A percentile compares a stretch with the other conserved stretches of the same genome.
These are phyloP conservation scores for Ochetophila trinervis DNA, from an alignment of 306 rosid species.

Conservation along the genomic window DNA sequence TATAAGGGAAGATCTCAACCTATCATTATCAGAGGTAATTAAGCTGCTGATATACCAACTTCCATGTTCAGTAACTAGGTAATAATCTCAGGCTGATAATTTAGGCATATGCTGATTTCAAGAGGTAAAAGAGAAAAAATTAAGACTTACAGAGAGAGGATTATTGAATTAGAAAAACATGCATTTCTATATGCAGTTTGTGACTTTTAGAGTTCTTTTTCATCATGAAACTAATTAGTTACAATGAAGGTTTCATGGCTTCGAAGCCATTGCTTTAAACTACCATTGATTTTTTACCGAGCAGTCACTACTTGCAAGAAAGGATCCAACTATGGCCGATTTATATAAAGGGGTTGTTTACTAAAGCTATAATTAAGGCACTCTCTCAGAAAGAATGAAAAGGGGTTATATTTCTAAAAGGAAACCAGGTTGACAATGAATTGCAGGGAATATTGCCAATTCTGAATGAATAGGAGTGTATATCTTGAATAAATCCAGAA, in stretches of 20 bases:
- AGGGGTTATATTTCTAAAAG: no score
- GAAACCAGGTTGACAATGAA: no score
- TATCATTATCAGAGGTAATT: slow-evolving; percentile 66
- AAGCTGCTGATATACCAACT: not conserved
- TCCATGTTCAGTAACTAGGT: not conserved
- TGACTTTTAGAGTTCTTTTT: not conserved
- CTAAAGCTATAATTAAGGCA: no score
- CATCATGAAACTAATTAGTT: not conserved
- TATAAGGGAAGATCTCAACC: slow-evolving; percentile 56
- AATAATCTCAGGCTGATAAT: not conserved
- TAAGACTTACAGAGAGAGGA: no score
- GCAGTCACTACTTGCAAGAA: not conserved
- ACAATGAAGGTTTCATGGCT: slow-evolving; percentile 1
- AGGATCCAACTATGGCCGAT: not conserved
- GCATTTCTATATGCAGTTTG: not conserved
- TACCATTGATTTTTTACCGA: no score
- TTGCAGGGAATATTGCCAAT: no score
- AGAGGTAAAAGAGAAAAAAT: no score
- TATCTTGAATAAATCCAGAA: not conserved
- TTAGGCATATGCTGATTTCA: no score
- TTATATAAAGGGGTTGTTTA: no score
- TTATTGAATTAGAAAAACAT: not conserved
- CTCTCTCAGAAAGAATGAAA: not conserved
- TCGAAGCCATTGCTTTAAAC: not conserved
- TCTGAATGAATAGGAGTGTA: no score